These are phyloP conservation scores for Ogataea methylovora DNA, from an alignment of 805 yeast genomes.

Conservation along the genomic window DNA sequence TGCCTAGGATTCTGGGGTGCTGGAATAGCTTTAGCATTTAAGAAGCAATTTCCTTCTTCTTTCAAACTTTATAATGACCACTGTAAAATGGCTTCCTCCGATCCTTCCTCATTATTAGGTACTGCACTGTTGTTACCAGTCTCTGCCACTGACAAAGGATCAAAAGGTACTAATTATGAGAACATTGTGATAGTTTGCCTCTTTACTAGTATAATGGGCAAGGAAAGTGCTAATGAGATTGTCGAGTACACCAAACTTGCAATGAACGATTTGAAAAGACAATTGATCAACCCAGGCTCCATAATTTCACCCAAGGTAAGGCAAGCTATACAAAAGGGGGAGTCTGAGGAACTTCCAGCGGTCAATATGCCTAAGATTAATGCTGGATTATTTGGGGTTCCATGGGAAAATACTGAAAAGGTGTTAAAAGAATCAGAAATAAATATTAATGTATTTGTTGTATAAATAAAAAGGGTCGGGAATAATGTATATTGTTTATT, in stretches of 20 bases:
- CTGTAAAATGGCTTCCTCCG: conserved; percentile 25
- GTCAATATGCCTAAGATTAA: conserved; percentile 72
- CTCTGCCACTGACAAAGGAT: conserved; percentile 23
- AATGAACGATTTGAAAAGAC: conserved; percentile 35
- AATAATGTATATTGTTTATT: neutral
- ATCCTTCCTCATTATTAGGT: conserved; percentile 40
- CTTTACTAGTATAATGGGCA: conserved; percentile 60
- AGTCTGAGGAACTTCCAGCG: conserved; percentile 8
- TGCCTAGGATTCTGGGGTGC: conserved; percentile 80
- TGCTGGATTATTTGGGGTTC: conserved; percentile 73
- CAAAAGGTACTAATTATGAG: conserved; percentile 15
- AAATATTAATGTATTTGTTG: conserved; percentile 40
- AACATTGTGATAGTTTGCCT: conserved; percentile 49
- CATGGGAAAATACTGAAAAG: conserved; percentile 64
- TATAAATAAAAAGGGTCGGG: conserved; percentile 14
- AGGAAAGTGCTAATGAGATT: conserved; percentile 39
- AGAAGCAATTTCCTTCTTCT: conserved; percentile 46
- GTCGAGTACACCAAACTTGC: conserved; percentile 44
- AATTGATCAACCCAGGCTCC: conserved; percentile 19
- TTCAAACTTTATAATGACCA: conserved; percentile 38
- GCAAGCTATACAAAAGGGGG: neutral
- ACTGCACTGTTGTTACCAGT: conserved; percentile 39
- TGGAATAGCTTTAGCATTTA: conserved; percentile 64
- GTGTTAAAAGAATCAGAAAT: conserved; percentile 31
- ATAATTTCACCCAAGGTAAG: conserved; percentile 3